These are phyloP conservation scores for Hypomyces rosellus DNA, from an alignment of 2,329 filamentous ascomycete species.

Conservation along the genomic window DNA sequence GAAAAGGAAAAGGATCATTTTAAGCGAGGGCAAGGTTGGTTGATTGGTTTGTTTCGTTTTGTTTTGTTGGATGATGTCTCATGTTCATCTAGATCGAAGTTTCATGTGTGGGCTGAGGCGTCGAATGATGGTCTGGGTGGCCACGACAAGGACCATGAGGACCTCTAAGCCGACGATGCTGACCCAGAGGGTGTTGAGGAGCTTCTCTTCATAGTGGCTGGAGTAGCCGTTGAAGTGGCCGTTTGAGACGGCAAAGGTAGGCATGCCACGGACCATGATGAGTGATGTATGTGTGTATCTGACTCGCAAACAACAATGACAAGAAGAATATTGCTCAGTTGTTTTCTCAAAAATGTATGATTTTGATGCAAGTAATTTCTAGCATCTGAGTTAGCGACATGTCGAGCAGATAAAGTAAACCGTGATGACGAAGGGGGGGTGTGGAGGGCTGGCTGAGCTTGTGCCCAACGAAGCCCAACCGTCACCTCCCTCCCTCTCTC, in stretches of 20 bases:
- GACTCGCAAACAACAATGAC: neutral
- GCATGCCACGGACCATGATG: constrained; percentile 11
- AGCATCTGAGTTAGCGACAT: no score
- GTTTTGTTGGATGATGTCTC: neutral
- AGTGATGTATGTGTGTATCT: neutral
- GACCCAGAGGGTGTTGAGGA: constrained; percentile 43
- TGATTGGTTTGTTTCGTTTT: neutral
- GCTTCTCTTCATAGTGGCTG: constrained; percentile 29
- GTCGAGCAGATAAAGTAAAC: no score
- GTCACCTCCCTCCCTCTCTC: no score
- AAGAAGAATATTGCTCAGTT: neutral
- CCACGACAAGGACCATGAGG: constrained; percentile 37
- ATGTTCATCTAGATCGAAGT: constrained; percentile 4
- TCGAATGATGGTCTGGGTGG: constrained; percentile 25
- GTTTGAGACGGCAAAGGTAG: constrained; percentile 8
- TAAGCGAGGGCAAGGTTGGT: neutral
- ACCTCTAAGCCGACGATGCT: constrained; percentile 40
- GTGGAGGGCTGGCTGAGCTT: no score
- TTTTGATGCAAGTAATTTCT: no score
- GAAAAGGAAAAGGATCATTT: neutral
- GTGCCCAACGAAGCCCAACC: no score
- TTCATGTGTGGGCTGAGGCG: constrained; percentile 13
- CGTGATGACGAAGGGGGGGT: no score
- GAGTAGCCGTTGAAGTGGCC: constrained; percentile 23
- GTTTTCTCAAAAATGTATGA: no score